Conservation (phyloP, 306 rosid species). For the Gastrolobium bilobum region DNA sequence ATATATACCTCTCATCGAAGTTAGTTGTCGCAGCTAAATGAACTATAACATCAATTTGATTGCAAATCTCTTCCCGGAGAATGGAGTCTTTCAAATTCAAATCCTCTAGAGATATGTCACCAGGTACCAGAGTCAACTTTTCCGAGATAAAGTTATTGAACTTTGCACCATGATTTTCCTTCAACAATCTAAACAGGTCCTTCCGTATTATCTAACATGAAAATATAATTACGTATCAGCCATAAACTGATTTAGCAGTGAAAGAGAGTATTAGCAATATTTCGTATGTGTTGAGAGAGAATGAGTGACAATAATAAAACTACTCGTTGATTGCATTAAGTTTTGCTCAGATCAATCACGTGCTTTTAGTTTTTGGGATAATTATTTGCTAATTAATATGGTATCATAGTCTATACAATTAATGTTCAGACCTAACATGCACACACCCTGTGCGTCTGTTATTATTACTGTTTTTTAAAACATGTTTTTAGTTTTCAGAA, state of each 20-base stretch:
- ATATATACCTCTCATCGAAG: slow-evolving; percentile 74
- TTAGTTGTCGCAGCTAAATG: slow-evolving; percentile 84
- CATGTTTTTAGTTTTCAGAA: too few species aligned
- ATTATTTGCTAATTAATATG: too few species aligned
- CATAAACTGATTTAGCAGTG: background rate
- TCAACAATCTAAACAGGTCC: slow-evolving; percentile 71
- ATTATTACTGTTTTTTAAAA: too few species aligned
- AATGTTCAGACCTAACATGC: too few species aligned
- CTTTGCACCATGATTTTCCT: slow-evolving; percentile 63
- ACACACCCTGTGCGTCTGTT: too few species aligned
- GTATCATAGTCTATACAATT: too few species aligned
- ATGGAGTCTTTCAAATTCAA: slow-evolving; percentile 62
- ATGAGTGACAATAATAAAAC: too few species aligned
- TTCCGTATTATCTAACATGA: slow-evolving; percentile 61
- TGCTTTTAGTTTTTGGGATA: too few species aligned
- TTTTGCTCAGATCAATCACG: too few species aligned
- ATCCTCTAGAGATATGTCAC: slow-evolving; percentile 65
- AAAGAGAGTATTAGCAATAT: background rate
- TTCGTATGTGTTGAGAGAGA: too few species aligned
- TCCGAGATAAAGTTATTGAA: slow-evolving; percentile 54
- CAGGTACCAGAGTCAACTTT: slow-evolving; percentile 62
- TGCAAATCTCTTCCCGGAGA: slow-evolving; percentile 59
- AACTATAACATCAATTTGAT: slow-evolving; percentile 59
- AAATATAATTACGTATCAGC: background rate
- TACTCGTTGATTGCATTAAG: too few species aligned